These are phyloP conservation scores for Cylindrodendrum hubeiense DNA, from an alignment of 2,329 filamentous ascomycete genomes.

Conservation along the genomic window DNA sequence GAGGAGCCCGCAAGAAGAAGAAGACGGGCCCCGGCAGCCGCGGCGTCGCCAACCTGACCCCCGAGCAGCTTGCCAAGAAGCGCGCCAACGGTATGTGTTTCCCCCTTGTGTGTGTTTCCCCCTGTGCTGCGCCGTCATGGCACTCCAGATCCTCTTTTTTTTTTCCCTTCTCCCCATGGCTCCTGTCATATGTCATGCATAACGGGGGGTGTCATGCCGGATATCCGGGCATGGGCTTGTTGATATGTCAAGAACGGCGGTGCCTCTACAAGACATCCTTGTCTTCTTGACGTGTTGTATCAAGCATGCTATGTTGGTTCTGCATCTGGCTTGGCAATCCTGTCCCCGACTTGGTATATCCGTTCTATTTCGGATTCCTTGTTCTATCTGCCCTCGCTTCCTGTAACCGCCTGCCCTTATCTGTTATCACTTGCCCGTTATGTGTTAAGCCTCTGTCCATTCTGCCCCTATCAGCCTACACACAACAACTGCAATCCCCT, in stretches of 20 bases:
- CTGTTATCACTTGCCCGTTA: background rate
- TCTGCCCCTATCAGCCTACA: background rate
- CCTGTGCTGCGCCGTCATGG: background rate
- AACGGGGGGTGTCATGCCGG: background rate
- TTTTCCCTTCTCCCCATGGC: background rate
- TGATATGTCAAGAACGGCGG: background rate
- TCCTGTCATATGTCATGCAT: background rate
- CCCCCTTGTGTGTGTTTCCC: background rate
- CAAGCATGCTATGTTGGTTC: background rate
- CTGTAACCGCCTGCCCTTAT: background rate
- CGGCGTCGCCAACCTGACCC: slow-evolving; percentile 74
- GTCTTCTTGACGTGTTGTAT: background rate
- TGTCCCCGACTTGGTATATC: background rate
- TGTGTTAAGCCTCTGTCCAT: background rate
- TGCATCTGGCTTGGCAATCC: background rate
- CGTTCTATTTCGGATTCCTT: background rate
- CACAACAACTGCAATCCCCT: background rate
- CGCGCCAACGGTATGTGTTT: slow-evolving; percentile 65
- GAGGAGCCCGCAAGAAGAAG: slow-evolving; percentile 56
- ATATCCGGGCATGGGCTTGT: background rate
- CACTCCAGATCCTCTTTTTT: background rate
- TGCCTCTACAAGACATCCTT: background rate
- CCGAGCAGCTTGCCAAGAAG: slow-evolving; percentile 80
- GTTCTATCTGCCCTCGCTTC: slow-evolving; percentile 2
- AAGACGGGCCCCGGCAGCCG: slow-evolving; percentile 59